These are phyloP conservation scores for Epicoccum nigrum DNA, from an alignment of 2,329 filamentous ascomycete genomes.

Conservation along the genomic window DNA sequence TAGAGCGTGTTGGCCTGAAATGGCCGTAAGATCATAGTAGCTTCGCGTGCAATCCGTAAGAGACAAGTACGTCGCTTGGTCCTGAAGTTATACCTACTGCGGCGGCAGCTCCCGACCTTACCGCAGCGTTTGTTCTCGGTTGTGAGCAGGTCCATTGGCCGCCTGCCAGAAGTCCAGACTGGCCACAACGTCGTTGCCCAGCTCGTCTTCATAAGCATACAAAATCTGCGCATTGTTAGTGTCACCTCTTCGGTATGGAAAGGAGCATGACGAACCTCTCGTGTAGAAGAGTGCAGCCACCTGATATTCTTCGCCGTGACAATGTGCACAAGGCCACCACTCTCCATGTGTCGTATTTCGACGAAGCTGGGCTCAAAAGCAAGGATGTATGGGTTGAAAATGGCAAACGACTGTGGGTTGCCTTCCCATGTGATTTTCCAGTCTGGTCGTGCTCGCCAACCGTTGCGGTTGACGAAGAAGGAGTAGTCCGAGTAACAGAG, in stretches of 20 bases:
- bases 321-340: slow-evolving; percentile 87
- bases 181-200: slow-evolving; percentile 90
- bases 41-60: neutral
- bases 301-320: slow-evolving; percentile 95
- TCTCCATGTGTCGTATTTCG: slow-evolving; percentile 94
- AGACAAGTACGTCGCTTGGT: neutral
- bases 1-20: neutral
- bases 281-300: slow-evolving; percentile 95
- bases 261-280: slow-evolving; percentile 71
- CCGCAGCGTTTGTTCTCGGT: slow-evolving; percentile 37
- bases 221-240: slow-evolving; percentile 70
- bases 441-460: slow-evolving; percentile 93
- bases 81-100: neutral
- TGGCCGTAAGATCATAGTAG: too few relatives aligned
- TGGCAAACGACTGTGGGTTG: slow-evolving; percentile 85
- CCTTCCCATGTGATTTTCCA: slow-evolving; percentile 99
- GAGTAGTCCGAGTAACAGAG: slow-evolving; percentile 99
- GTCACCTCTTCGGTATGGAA: accelerated
- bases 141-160: slow-evolving; percentile 35
- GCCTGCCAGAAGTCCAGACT: slow-evolving; percentile 89
- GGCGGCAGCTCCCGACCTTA: slow-evolving; percentile 28
- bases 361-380: slow-evolving; percentile 98
- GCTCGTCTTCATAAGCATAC: slow-evolving; percentile 96
- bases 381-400: slow-evolving; percentile 95
- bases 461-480: slow-evolving; percentile 98